A percentile compares a stretch with the other conserved stretches of the same genome.
These are phyloP conservation scores for Drechslera avenae DNA, from an alignment of 2,329 filamentous ascomycete genomes.

Conservation along the genomic window DNA sequence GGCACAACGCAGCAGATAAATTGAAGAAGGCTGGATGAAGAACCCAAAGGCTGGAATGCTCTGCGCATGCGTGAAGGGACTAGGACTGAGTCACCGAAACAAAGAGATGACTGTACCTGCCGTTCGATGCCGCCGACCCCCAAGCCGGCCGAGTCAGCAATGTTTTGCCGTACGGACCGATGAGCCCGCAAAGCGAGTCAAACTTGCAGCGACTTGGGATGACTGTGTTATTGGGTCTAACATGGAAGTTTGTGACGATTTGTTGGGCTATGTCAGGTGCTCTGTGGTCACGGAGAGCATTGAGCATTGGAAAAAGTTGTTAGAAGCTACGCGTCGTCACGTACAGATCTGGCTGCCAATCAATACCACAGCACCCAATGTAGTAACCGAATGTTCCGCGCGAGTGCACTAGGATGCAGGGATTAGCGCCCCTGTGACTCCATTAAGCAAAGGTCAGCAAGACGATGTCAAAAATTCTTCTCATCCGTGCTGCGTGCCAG, in stretches of 20 bases:
- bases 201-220: constrained; percentile 2
- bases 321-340: constrained; percentile 3
- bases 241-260: background rate
- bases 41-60: too few species aligned
- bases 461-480: constrained; percentile 31
- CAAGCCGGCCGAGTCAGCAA: constrained; percentile 4
- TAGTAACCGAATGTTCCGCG: constrained; percentile 7
- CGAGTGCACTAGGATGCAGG: constrained; percentile 1
- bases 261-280: background rate
- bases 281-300: background rate
- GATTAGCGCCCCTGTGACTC: constrained; percentile 9
- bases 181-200: constrained; percentile 10
- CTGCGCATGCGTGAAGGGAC: too few species aligned
- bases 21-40: constrained; percentile 40
- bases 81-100: background rate
- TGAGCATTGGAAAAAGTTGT: background rate
- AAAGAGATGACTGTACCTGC: constrained; percentile 6
- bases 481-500: constrained; percentile 21
- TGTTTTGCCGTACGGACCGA: constrained; percentile 10
- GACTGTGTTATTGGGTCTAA: background rate
- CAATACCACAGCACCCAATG: constrained; percentile 2
- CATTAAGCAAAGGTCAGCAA: constrained; percentile 12
- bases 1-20: constrained; percentile 54
- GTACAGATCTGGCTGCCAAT: constrained; percentile 2
- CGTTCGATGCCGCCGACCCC: constrained; percentile 4